Evolutionary conservation across 2,329 filamentous ascomycete genomes (phyloP).

Genomic region (Thielaviopsis cerberus): DNA sequence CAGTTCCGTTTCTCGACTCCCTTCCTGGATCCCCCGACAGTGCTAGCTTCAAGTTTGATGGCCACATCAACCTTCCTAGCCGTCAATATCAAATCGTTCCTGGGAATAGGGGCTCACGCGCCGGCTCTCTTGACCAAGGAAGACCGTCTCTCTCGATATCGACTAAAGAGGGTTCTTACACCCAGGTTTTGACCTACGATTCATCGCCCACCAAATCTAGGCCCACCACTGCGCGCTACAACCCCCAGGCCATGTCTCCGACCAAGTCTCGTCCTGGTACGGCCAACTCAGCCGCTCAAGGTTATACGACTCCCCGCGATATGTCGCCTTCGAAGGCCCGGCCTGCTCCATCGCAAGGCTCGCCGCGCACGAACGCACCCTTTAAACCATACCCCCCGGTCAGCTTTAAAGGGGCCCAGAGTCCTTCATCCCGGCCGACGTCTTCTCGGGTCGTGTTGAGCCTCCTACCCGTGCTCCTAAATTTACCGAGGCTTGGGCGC

Average conservation of each 20-base stretch:
- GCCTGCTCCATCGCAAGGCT: background rate
- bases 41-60: slow-evolving; percentile 30
- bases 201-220: slow-evolving; percentile 10
- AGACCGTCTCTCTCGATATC: slow-evolving; percentile 13
- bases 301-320: slow-evolving; percentile 3
- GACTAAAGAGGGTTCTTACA: slow-evolving; percentile 27
- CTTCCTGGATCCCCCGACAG: slow-evolving; percentile 44
- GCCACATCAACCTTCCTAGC: slow-evolving; percentile 34
- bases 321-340: slow-evolving; percentile 11
- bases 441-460: background rate
- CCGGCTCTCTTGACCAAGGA: slow-evolving; percentile 2
- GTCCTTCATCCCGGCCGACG: background rate
- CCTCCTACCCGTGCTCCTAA: slow-evolving; percentile 23
- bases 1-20: slow-evolving; percentile 66
- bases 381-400: background rate
- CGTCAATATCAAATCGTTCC: slow-evolving; percentile 34
- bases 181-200: slow-evolving; percentile 30
- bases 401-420: background rate
- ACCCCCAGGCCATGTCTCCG: slow-evolving; percentile 4
- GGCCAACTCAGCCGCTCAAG: background rate
- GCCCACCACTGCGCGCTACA: slow-evolving; percentile 1
- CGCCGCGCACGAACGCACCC: background rate
- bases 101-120: slow-evolving; percentile 15
- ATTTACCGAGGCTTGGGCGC: slow-evolving; percentile 37
- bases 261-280: slow-evolving; percentile 6